These are phyloP conservation scores for Meripilus lineatus DNA, from an alignment of 1,284 basidiomycete species.

Conservation along the genomic window DNA sequence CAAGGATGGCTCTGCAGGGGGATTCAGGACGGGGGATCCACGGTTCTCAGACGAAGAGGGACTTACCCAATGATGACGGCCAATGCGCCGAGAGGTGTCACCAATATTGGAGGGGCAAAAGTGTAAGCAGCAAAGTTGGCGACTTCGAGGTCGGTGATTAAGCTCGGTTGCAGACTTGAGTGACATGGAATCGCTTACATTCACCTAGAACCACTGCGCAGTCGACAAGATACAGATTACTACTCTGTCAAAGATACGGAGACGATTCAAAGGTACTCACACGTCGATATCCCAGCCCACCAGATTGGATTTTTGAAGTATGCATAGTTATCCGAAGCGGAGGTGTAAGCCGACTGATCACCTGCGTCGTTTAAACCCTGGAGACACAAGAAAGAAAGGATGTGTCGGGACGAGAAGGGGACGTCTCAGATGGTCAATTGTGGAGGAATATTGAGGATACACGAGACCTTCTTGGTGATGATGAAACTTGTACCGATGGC, in stretches of 20 bases:
- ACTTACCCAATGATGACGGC: constrained; percentile 95
- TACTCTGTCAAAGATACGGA: background rate
- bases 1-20: constrained; percentile 77
- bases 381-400: constrained; percentile 4
- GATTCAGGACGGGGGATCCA: constrained; percentile 11
- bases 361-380: constrained; percentile 86
- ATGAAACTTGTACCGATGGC: constrained; percentile 93
- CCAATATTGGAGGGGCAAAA: constrained; percentile 95
- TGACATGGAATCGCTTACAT: constrained; percentile 48
- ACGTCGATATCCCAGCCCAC: constrained; percentile 95
- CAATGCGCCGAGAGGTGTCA: constrained; percentile 93
- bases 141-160: constrained; percentile 43
- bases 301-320: constrained; percentile 95
- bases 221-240: constrained; percentile 4
- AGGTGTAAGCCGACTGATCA: constrained; percentile 45
- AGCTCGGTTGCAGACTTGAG: background rate
- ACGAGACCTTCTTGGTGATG: constrained; percentile 88
- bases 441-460: too few species aligned
- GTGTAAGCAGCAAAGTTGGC: constrained; percentile 99
- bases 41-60: background rate
- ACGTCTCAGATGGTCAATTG: too few species aligned
- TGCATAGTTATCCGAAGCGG: constrained; percentile 73
- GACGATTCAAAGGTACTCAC: constrained; percentile 50
- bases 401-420: background rate
- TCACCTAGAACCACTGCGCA: constrained; percentile 82